phyloP scores from a whole-genome alignment of 352 stramenopile genomes.

The Pythium rhizo-oryzae region DNA sequence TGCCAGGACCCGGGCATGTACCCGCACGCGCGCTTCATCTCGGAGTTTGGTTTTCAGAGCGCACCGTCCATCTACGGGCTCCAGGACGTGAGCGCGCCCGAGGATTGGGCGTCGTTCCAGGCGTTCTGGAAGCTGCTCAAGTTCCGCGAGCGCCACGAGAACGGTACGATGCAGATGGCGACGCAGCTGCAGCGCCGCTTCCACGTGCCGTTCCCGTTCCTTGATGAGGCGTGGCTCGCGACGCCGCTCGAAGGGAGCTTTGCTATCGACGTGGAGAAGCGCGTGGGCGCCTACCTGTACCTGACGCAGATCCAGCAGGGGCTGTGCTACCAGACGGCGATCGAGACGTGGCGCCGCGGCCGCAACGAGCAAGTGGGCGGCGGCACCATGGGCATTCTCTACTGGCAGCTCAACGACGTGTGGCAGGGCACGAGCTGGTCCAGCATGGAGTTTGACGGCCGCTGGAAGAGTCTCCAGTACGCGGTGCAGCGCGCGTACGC shows the following conservation, averaged over 20 bases:
- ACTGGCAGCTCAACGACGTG: slow-evolving; percentile 91
- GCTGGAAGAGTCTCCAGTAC: slow-evolving; percentile 86
- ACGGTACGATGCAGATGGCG: slow-evolving; percentile 76
- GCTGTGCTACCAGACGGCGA: slow-evolving; percentile 79
- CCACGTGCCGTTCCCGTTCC: slow-evolving; percentile 65
- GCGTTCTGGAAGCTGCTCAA: slow-evolving; percentile 75
- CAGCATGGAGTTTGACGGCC: slow-evolving; percentile 78
- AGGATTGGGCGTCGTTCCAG: slow-evolving; percentile 73
- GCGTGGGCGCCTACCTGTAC: slow-evolving; percentile 69
- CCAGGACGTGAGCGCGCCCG: slow-evolving; percentile 42
- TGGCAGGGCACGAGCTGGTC: slow-evolving; percentile 89
- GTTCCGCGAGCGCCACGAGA: slow-evolving; percentile 81
- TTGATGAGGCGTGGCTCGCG: slow-evolving; percentile 53
- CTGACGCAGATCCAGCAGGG: slow-evolving; percentile 80
- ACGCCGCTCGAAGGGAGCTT: slow-evolving; percentile 20
- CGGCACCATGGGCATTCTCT: slow-evolving; percentile 81
- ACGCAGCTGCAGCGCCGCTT: slow-evolving; percentile 73
- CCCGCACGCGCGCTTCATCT: slow-evolving; percentile 76
- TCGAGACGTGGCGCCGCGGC: slow-evolving; percentile 67
- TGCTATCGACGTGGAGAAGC: slow-evolving; percentile 22
- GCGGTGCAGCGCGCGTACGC: slow-evolving; percentile 70
- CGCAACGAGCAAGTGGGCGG: slow-evolving; percentile 45
- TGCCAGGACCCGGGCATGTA: slow-evolving; percentile 79
- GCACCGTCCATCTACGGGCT: slow-evolving; percentile 63
- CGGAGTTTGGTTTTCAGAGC: slow-evolving; percentile 89